phyloP scores from a whole-genome alignment of 495 filamentous ascomycete species.

The Cercophora samala region DNA sequence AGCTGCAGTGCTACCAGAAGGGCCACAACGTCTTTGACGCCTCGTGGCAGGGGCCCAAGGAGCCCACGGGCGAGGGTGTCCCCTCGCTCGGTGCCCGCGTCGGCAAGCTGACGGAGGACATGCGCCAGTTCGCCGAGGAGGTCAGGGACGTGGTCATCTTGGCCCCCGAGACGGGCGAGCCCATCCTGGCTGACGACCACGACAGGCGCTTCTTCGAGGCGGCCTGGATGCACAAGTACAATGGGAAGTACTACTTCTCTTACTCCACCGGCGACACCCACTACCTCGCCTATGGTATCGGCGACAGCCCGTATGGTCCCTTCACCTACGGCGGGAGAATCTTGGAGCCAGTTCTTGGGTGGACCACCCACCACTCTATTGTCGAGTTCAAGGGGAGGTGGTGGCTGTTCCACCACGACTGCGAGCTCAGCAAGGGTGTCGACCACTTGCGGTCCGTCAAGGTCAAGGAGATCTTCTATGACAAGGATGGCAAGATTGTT shows the following conservation, averaged over 20 bases:
- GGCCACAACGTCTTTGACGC: conserved; percentile 50
- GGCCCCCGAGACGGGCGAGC: conserved; percentile 55
- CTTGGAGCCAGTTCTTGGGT: conserved; percentile 69
- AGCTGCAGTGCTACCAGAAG: conserved; percentile 54
- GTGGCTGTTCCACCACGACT: conserved; percentile 74
- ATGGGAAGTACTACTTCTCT: conserved; percentile 66
- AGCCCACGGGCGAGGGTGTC: conserved; percentile 50
- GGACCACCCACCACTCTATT: conserved; percentile 80
- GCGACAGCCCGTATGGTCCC: conserved; percentile 59
- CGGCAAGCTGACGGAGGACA: conserved; percentile 58
- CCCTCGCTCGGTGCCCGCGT: conserved; percentile 57
- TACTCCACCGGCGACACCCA: conserved; percentile 76
- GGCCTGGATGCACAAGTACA: conserved; percentile 67
- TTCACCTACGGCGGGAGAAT: conserved; percentile 68
- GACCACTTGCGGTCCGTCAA: conserved; percentile 67
- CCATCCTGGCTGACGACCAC: conserved; percentile 61
- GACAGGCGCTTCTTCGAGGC: conserved; percentile 76
- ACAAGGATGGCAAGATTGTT: conserved; percentile 57
- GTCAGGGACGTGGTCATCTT: conserved; percentile 55
- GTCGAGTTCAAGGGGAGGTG: conserved; percentile 65
- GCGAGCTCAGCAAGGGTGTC: conserved; percentile 57
- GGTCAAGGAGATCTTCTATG: conserved; percentile 68
- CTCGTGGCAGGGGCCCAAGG: conserved; percentile 47
- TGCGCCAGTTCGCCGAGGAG: conserved; percentile 53
- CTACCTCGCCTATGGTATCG: conserved; percentile 62